Percentiles rank a stretch among this genome's conserved stretches.
These are phyloP conservation scores for Margaritispora aquatica DNA, from an alignment of 495 filamentous ascomycete genomes.

Conservation along the genomic window DNA sequence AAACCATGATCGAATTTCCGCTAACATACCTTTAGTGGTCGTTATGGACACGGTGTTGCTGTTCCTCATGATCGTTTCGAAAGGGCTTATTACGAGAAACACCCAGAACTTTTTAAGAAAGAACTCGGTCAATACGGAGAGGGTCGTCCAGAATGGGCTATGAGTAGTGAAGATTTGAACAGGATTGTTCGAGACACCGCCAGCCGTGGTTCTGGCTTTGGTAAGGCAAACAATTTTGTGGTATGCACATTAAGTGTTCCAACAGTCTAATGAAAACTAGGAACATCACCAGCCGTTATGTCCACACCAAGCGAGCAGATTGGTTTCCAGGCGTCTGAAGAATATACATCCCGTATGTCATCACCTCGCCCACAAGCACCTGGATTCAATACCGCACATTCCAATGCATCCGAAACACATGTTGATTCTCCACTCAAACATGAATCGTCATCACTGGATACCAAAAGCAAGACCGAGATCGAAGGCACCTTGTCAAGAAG, in stretches of 20 bases:
- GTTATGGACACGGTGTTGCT: conserved; percentile 70
- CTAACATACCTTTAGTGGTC: conserved; percentile 70
- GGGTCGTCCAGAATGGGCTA: conserved; percentile 69
- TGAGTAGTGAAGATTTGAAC: conserved; percentile 89
- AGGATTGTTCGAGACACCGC: conserved; percentile 76
- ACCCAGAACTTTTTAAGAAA: conserved; percentile 74
- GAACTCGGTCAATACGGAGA: conserved; percentile 55
- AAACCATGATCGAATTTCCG: conserved; percentile 22
- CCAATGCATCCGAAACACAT: conserved; percentile 39
- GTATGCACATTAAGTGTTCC: conserved; percentile 27
- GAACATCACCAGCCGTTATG: conserved; percentile 45
- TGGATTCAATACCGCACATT: conserved; percentile 27
- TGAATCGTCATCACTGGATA: conserved; percentile 36
- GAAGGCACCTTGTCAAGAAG: conserved; percentile 20
- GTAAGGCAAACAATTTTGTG: conserved; percentile 38
- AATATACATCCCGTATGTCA: conserved; percentile 65
- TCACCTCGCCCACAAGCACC: conserved; percentile 54
- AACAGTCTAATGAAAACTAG: conserved; percentile 30
- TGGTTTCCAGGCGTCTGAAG: conserved; percentile 72
- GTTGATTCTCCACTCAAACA: conserved; percentile 41
- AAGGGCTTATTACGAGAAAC: conserved; percentile 83
- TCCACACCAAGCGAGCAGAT: conserved; percentile 69
- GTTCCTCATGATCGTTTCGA: conserved; percentile 68
- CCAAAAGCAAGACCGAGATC: conserved; percentile 22
- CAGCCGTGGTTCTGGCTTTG: conserved; percentile 51